Percentiles rank a stretch among this genome's conserved stretches.
Evolutionary conservation across 768 basidiomycete species (phyloP).

Genomic region (Albatrellus ellisii): DNA sequence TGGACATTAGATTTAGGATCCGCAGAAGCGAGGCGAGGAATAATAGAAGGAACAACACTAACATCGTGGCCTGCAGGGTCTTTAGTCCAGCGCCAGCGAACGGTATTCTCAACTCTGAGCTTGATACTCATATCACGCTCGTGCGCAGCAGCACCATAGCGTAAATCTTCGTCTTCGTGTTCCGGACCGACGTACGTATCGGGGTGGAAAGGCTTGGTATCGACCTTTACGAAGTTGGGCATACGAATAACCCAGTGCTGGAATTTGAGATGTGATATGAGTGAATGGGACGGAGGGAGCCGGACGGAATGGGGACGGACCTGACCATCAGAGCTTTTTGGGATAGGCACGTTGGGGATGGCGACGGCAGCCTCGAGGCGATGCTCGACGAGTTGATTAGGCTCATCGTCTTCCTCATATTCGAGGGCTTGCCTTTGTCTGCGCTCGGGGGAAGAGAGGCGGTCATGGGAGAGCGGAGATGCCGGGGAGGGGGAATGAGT

Average conservation of each 20-base stretch:
- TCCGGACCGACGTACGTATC: conserved; percentile 78
- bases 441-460: conserved; percentile 48
- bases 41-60: conserved; percentile 21
- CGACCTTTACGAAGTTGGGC: conserved; percentile 88
- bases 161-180: conserved; percentile 54
- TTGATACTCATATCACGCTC: conserved; percentile 73
- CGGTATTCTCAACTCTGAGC: conserved; percentile 84
- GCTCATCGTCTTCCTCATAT: conserved; percentile 66
- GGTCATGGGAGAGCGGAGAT: conserved; percentile 33
- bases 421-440: conserved; percentile 54
- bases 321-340: conserved; percentile 67
- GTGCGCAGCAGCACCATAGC: conserved; percentile 42
- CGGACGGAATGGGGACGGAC: conserved; percentile 40
- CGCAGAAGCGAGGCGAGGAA: conserved; percentile 1
- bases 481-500: conserved; percentile 20
- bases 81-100: conserved; percentile 91
- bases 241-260: conserved; percentile 88
- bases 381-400: conserved; percentile 40
- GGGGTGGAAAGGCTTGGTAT: conserved; percentile 81
- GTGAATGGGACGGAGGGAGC: neutral
- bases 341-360: conserved; percentile 81
- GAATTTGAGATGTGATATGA: conserved; percentile 1
- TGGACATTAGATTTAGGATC: neutral
- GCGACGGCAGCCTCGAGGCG: conserved; percentile 55
- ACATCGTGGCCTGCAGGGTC: conserved; percentile 67